A percentile compares a stretch with the other conserved stretches of the same genome.
These are phyloP conservation scores for Trichoderma breve DNA, from an alignment of 2,329 filamentous ascomycete genomes.

Conservation along the genomic window DNA sequence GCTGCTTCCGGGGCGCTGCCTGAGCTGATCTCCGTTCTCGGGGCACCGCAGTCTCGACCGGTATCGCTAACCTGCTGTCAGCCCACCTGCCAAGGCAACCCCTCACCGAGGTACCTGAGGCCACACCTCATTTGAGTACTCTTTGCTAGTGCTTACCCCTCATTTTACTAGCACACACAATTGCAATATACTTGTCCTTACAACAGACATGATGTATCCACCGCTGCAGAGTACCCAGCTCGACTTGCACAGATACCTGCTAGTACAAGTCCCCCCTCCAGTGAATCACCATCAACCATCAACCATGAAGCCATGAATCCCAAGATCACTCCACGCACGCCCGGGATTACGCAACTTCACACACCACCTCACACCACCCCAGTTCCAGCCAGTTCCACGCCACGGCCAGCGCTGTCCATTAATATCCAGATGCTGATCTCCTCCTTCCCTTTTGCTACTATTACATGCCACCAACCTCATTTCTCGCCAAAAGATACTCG, in stretches of 20 bases:
- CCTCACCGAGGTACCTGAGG: not conserved
- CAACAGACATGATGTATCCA: not conserved
- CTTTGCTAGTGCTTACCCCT: not conserved
- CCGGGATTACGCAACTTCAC: slow-evolving; percentile 3
- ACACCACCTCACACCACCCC: slow-evolving; percentile 15
- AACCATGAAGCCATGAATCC: not conserved
- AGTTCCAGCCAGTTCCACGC: slow-evolving; percentile 2
- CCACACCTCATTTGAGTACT: not conserved
- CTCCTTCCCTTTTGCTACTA: slow-evolving; percentile 19
- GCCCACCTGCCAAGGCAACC: slow-evolving; percentile 2
- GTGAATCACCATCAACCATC: not conserved
- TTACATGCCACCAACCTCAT: slow-evolving; percentile 13
- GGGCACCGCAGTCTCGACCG: not conserved
- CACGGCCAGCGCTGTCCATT: slow-evolving; percentile 2
- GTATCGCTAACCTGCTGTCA: slow-evolving; percentile 4
- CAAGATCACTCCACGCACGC: slow-evolving; percentile 12
- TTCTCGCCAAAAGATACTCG: not conserved
- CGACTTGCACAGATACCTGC: not conserved
- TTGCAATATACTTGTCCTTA: not conserved
- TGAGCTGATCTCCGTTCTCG: slow-evolving; percentile 18
- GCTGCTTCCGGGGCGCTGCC: slow-evolving; percentile 11
- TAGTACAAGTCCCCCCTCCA: not conserved
- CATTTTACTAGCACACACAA: too few relatives aligned
- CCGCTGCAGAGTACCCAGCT: not conserved
- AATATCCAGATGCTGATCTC: slow-evolving; percentile 14